These are phyloP conservation scores for Dendrobium officinale DNA, from an alignment of 106 monocot species.

Conservation along the genomic window DNA sequence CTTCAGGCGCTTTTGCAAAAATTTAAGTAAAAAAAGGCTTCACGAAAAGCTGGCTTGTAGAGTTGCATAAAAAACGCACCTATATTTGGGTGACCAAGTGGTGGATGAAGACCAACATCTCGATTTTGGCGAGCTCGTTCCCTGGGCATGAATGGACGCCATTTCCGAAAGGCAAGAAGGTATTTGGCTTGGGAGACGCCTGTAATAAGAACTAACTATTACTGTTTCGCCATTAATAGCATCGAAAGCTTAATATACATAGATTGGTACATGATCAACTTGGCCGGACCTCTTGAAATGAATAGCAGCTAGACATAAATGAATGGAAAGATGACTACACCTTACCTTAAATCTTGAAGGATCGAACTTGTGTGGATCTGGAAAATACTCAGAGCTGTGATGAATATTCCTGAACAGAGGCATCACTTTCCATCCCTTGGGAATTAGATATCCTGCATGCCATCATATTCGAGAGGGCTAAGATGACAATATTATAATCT, in stretches of 20 bases:
- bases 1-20: too few relatives aligned
- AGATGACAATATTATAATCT: too few relatives aligned
- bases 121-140: slow-evolving; percentile 82
- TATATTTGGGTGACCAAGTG: slow-evolving; percentile 65
- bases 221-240: neutral
- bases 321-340: neutral
- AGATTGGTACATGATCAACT: too few relatives aligned
- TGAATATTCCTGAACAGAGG: slow-evolving; percentile 92
- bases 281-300: neutral
- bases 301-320: neutral
- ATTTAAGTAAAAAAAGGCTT: too few relatives aligned
- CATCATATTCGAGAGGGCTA: too few relatives aligned
- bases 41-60: too few relatives aligned
- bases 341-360: slow-evolving; percentile 75
- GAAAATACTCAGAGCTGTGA: slow-evolving; percentile 67
- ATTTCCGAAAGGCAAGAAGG: slow-evolving; percentile 81
- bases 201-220: slow-evolving; percentile 6
- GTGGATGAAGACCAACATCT: slow-evolving; percentile 64
- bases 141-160: slow-evolving; percentile 90
- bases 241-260: neutral
- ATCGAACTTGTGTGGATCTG: slow-evolving; percentile 66
- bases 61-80: slow-evolving; percentile 17
- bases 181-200: slow-evolving; percentile 63
- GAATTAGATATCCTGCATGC: slow-evolving; percentile 62
- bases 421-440: slow-evolving; percentile 97